Evolutionary conservation across 192 early-diverging fungal genomes (phyloP).

Genomic region (Coemansia javaensis): DNA sequence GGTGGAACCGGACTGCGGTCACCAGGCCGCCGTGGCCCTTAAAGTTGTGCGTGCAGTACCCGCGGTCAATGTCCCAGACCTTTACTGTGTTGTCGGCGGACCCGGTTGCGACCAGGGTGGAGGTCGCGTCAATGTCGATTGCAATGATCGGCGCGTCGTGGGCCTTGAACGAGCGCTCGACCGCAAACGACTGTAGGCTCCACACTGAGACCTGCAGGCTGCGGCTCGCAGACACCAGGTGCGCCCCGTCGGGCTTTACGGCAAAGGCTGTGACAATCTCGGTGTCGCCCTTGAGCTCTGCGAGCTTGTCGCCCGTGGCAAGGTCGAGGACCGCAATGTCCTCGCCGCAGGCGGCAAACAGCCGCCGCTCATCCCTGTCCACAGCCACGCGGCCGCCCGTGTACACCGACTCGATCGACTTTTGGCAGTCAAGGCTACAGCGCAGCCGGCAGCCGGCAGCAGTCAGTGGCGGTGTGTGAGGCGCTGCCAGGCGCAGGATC

Average conservation of each 20-base stretch:
- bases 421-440: constrained; percentile 66
- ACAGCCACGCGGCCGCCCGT: constrained; percentile 81
- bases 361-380: constrained; percentile 58
- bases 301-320: constrained; percentile 57
- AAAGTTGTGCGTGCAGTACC: constrained; percentile 94
- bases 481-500: too few relatives aligned
- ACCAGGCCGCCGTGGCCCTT: constrained; percentile 88
- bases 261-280: constrained; percentile 87
- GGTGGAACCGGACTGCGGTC: constrained; percentile 78
- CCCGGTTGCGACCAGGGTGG: constrained; percentile 92
- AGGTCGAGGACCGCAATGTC: constrained; percentile 75
- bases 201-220: constrained; percentile 75
- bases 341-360: constrained; percentile 79
- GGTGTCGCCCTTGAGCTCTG: constrained; percentile 70
- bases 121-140: constrained; percentile 86
- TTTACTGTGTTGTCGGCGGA: constrained; percentile 92
- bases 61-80: constrained; percentile 92
- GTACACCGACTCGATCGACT: constrained; percentile 84
- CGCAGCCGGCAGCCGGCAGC: neutral
- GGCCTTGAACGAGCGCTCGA: constrained; percentile 53
- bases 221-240: constrained; percentile 76
- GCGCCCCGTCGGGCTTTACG: constrained; percentile 69
- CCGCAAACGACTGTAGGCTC: constrained; percentile 72
- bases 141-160: constrained; percentile 91
- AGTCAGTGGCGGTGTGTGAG: neutral